These are phyloP conservation scores for Aspergillus carbonarius DNA, from an alignment of 2,329 filamentous ascomycete species.

Conservation along the genomic window DNA sequence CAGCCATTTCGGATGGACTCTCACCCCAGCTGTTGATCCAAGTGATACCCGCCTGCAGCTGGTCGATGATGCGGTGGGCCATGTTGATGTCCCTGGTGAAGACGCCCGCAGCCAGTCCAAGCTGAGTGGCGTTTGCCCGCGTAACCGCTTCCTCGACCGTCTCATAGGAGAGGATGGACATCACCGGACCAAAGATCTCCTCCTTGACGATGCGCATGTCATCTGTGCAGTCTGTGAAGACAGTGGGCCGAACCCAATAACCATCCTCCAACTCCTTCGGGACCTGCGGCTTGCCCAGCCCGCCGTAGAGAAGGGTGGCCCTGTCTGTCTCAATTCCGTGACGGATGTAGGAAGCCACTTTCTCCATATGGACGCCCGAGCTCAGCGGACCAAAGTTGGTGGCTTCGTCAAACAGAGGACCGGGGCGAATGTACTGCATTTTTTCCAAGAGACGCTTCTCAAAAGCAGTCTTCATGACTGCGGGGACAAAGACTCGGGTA, in stretches of 20 bases:
- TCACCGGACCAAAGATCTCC: slow-evolving; percentile 87
- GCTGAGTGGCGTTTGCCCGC: slow-evolving; percentile 72
- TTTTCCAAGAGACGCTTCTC: slow-evolving; percentile 69
- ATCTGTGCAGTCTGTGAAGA: slow-evolving; percentile 85
- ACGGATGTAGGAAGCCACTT: slow-evolving; percentile 73
- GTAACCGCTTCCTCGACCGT: slow-evolving; percentile 66
- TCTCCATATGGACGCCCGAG: slow-evolving; percentile 70
- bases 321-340: slow-evolving; percentile 72
- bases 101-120: slow-evolving; percentile 81
- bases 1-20: slow-evolving; percentile 85
- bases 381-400: slow-evolving; percentile 87
- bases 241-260: slow-evolving; percentile 81
- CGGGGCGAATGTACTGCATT: slow-evolving; percentile 67
- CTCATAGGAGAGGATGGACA: slow-evolving; percentile 75
- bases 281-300: slow-evolving; percentile 59
- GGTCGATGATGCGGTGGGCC: slow-evolving; percentile 69
- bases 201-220: slow-evolving; percentile 75
- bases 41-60: slow-evolving; percentile 79
- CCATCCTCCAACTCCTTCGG: slow-evolving; percentile 57
- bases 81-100: slow-evolving; percentile 73
- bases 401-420: slow-evolving; percentile 66
- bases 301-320: slow-evolving; percentile 72
- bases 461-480: slow-evolving; percentile 63
- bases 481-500: slow-evolving; percentile 79
- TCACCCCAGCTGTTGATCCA: slow-evolving; percentile 97